A percentile compares a stretch with the other conserved stretches of the same genome.
Evolutionary conservation across 257 asterid species (phyloP).

Genomic region (Perilla frutescens): DNA sequence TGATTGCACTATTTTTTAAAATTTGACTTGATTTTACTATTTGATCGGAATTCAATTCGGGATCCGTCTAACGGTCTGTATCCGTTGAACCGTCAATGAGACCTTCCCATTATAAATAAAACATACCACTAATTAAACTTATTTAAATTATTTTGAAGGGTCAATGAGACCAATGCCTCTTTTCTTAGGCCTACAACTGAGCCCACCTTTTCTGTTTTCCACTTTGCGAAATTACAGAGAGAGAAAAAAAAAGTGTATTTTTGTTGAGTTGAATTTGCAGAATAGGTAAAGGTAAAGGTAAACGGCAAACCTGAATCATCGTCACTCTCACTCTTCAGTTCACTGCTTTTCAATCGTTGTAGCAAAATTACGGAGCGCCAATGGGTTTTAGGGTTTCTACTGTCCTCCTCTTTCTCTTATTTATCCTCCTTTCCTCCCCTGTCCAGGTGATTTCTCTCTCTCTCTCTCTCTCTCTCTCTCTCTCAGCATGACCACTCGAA

Average conservation of each 20-base stretch:
- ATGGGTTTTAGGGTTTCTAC: slow-evolving; percentile 41
- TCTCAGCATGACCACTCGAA: slow-evolving; percentile 7
- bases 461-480: not conserved
- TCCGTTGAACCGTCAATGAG: too few relatives aligned
- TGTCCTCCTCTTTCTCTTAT: slow-evolving; percentile 40
- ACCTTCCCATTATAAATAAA: too few relatives aligned
- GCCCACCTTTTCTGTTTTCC: too few relatives aligned
- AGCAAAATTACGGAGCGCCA: slow-evolving; percentile 29
- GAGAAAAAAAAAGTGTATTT: not conserved
- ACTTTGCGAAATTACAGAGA: too few relatives aligned
- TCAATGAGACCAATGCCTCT: too few relatives aligned
- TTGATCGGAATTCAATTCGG: too few relatives aligned
- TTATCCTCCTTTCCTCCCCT: slow-evolving; percentile 40
- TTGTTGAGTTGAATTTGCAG: not conserved
- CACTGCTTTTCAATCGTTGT: slow-evolving; percentile 13
- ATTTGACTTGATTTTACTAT: too few relatives aligned
- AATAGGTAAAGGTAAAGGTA: slow-evolving; percentile 13
- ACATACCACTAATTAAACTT: too few relatives aligned
- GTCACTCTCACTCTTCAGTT: slow-evolving; percentile 8
- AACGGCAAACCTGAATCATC: slow-evolving; percentile 17
- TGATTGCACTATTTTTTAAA: too few relatives aligned
- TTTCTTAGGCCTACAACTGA: not conserved
- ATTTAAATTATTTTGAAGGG: too few relatives aligned
- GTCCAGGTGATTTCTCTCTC: slow-evolving; percentile 46
- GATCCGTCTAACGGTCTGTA: too few relatives aligned